Evolutionary conservation across 495 filamentous ascomycete genomes (phyloP).

Genomic region (Penicillium soppii): DNA sequence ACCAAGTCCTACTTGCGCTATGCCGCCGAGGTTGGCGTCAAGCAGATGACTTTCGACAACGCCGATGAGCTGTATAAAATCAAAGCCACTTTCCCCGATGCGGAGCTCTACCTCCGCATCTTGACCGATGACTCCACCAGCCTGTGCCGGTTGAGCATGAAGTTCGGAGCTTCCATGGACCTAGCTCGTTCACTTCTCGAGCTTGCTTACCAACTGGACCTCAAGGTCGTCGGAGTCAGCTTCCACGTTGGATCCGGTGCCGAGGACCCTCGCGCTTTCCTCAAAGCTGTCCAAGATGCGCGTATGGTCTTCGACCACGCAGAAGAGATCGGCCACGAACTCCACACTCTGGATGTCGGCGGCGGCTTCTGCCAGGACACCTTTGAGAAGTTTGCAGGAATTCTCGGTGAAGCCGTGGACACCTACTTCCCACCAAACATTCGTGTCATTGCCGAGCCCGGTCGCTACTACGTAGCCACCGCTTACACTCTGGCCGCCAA

Average conservation of each 20-base stretch:
- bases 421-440: slow-evolving; percentile 81
- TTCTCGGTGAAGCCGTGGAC: slow-evolving; percentile 78
- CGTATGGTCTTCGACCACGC: slow-evolving; percentile 89
- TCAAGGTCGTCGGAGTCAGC: slow-evolving; percentile 94
- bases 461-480: slow-evolving; percentile 89
- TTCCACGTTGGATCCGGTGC: slow-evolving; percentile 98
- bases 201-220: slow-evolving; percentile 80
- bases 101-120: slow-evolving; percentile 91
- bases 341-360: slow-evolving; percentile 90
- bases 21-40: slow-evolving; percentile 77
- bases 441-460: slow-evolving; percentile 92
- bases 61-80: slow-evolving; percentile 98
- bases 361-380: slow-evolving; percentile 87
- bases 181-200: slow-evolving; percentile 72
- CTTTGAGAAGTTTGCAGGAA: slow-evolving; percentile 85
- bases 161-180: slow-evolving; percentile 91
- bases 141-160: slow-evolving; percentile 90
- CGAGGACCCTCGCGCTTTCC: slow-evolving; percentile 82
- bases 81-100: slow-evolving; percentile 81
- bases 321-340: slow-evolving; percentile 67
- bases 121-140: slow-evolving; percentile 93
- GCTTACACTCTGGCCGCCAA: slow-evolving; percentile 93
- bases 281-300: slow-evolving; percentile 87
- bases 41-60: slow-evolving; percentile 99
- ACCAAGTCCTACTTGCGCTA: slow-evolving; percentile 96